Conservation (phyloP, 495 filamentous ascomycete genomes). For the Lasiosphaeris hirsuta region DNA sequence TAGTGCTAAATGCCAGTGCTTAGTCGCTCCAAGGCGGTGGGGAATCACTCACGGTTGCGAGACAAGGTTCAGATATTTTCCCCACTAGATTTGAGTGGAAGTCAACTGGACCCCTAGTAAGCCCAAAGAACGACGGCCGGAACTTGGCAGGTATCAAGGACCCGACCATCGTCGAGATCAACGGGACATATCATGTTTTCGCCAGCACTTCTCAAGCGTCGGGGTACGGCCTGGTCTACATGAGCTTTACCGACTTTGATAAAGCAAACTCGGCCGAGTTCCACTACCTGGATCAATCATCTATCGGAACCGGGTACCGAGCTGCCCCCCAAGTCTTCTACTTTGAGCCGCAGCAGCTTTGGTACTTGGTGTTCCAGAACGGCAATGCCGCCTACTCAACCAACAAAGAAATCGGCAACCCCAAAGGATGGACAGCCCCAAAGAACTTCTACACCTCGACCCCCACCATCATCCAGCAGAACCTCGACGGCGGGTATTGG, state of each 20-base stretch:
- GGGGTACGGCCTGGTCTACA: slow-evolving; percentile 26
- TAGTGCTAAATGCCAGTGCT: too few relatives aligned
- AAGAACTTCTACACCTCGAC: slow-evolving; percentile 19
- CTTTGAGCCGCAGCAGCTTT: slow-evolving; percentile 24
- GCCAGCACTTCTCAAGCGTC: slow-evolving; percentile 21
- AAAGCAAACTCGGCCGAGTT: slow-evolving; percentile 14
- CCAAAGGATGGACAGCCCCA: slow-evolving; percentile 25
- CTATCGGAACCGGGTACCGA: slow-evolving; percentile 24
- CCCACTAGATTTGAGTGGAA: slow-evolving; percentile 19
- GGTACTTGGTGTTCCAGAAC: slow-evolving; percentile 31
- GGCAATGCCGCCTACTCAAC: slow-evolving; percentile 31
- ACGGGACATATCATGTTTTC: slow-evolving; percentile 31
- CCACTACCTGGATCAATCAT: slow-evolving; percentile 26
- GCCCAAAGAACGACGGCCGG: slow-evolving; percentile 23
- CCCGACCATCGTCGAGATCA: slow-evolving; percentile 20
- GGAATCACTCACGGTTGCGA: too few relatives aligned
- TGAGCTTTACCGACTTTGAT: slow-evolving; percentile 23
- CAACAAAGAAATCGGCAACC: slow-evolving; percentile 25
- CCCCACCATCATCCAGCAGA: slow-evolving; percentile 19
- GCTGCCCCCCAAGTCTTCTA: slow-evolving; percentile 27
- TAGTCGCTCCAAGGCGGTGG: too few relatives aligned
- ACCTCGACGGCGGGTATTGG: slow-evolving; percentile 25
- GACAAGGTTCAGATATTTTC: too few relatives aligned
- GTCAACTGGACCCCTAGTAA: slow-evolving; percentile 22
- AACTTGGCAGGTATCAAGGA: slow-evolving; percentile 26